These are phyloP conservation scores for Elsinoe australis DNA, from an alignment of 2,329 filamentous ascomycete species.

Conservation along the genomic window DNA sequence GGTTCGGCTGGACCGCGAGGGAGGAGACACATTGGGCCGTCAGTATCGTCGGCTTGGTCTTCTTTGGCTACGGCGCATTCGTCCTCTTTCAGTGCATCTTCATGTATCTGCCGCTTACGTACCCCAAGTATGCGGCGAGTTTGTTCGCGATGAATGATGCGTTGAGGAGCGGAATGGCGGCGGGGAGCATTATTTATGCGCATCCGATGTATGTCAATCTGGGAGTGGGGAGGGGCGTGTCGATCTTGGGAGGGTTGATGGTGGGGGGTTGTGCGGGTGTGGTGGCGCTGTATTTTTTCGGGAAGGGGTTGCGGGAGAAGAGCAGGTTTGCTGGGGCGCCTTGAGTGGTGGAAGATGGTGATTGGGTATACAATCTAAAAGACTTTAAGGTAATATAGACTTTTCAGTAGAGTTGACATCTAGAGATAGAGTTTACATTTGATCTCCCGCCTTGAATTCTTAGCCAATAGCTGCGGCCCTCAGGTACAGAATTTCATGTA, in stretches of 20 bases:
- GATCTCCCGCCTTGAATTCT: no score
- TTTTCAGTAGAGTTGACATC: no score
- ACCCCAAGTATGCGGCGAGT: conserved; percentile 45
- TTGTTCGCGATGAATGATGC: conserved; percentile 54
- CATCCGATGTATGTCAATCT: conserved; percentile 20
- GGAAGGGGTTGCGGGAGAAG: conserved; percentile 28
- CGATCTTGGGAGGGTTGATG: conserved; percentile 28
- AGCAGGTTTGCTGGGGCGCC: conserved; percentile 27
- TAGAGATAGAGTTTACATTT: no score
- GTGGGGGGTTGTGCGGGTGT: conserved; percentile 32
- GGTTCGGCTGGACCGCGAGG: conserved; percentile 29
- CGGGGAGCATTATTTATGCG: conserved; percentile 19
- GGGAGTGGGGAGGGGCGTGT: conserved; percentile 18
- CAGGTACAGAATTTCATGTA: no score
- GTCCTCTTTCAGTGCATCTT: conserved; percentile 39
- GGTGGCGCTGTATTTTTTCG: conserved; percentile 30
- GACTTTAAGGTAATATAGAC: no score
- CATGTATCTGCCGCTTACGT: conserved; percentile 35
- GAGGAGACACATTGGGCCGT: conserved; percentile 34
- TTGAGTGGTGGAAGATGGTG: neutral
- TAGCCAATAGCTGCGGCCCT: no score
- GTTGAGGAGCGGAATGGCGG: conserved; percentile 15
- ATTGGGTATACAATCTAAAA: no score
- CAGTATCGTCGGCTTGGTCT: conserved; percentile 34
- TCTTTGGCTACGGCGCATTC: conserved; percentile 36